phyloP scores from a whole-genome alignment of 768 basidiomycete genomes.

The Tremella yokohamensis region DNA sequence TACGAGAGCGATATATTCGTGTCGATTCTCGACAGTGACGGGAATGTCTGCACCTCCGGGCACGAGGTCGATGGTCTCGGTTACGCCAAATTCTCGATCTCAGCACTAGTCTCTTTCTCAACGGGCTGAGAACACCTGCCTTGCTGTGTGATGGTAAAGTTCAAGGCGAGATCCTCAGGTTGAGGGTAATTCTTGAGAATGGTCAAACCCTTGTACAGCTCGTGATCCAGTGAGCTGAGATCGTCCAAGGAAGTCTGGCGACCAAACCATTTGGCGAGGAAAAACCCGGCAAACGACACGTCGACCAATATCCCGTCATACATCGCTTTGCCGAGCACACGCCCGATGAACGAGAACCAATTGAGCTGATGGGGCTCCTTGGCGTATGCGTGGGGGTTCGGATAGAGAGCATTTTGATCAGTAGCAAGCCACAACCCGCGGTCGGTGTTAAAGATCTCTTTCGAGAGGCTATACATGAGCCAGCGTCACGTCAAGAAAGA shows the following conservation, averaged over 20 bases:
- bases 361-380: slow-evolving; percentile 76
- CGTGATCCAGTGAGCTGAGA: slow-evolving; percentile 81
- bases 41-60: slow-evolving; percentile 75
- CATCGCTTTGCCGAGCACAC: slow-evolving; percentile 90
- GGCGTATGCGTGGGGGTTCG: slow-evolving; percentile 87
- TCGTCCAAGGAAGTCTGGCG: slow-evolving; percentile 90
- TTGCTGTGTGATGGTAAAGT: slow-evolving; percentile 81
- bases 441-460: slow-evolving; percentile 91
- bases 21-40: slow-evolving; percentile 81
- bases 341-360: slow-evolving; percentile 75
- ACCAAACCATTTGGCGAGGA: slow-evolving; percentile 73
- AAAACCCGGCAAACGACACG: slow-evolving; percentile 92
- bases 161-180: slow-evolving; percentile 80
- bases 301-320: slow-evolving; percentile 95
- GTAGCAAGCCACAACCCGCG: slow-evolving; percentile 90
- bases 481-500: not conserved
- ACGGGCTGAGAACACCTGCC: slow-evolving; percentile 57
- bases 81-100: slow-evolving; percentile 68
- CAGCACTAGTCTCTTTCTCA: not conserved
- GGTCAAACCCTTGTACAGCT: slow-evolving; percentile 85
- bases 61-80: slow-evolving; percentile 71
- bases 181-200: slow-evolving; percentile 88
- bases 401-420: slow-evolving; percentile 88
- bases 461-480: slow-evolving; percentile 61
- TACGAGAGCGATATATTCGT: slow-evolving; percentile 77